Conservation (phyloP, 2,329 filamentous ascomycete genomes). For the Metarhizium guizhouense region DNA sequence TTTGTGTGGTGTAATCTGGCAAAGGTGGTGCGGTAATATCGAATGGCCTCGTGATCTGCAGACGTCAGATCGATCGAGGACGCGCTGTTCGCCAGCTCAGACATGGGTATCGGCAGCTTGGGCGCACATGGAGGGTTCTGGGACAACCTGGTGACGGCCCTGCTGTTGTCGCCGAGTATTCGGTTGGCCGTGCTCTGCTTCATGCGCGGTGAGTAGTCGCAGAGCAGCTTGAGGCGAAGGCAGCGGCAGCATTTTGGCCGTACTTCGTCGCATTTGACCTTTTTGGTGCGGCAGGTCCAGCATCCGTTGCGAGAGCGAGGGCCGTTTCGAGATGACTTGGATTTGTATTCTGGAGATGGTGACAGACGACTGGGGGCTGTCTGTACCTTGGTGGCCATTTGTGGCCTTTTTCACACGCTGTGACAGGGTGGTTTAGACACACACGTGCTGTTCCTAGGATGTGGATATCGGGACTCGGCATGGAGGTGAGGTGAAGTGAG, state of each 20-base stretch:
- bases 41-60: constrained; percentile 25
- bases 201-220: constrained; percentile 18
- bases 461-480: too few relatives aligned
- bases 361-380: not conserved
- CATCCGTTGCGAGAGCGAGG: constrained; percentile 14
- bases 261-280: constrained; percentile 23
- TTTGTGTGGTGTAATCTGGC: constrained; percentile 26
- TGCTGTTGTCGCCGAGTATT: not conserved
- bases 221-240: constrained; percentile 15
- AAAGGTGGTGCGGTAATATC: constrained; percentile 25
- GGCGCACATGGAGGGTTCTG: not conserved
- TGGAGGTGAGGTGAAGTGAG: too few relatives aligned
- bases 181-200: constrained; percentile 3
- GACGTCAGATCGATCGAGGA: constrained; percentile 17
- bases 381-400: not conserved
- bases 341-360: not conserved
- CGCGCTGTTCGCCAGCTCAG: constrained; percentile 5
- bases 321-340: constrained; percentile 4
- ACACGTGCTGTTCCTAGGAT: too few relatives aligned
- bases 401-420: too few relatives aligned
- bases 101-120: constrained; percentile 4
- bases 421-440: too few relatives aligned
- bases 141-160: not conserved
- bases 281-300: constrained; percentile 21
- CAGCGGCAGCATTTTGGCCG: constrained; percentile 18